Conservation (phyloP, 176 grass and related monocot species). For the Aegilops umbellulata region DNA sequence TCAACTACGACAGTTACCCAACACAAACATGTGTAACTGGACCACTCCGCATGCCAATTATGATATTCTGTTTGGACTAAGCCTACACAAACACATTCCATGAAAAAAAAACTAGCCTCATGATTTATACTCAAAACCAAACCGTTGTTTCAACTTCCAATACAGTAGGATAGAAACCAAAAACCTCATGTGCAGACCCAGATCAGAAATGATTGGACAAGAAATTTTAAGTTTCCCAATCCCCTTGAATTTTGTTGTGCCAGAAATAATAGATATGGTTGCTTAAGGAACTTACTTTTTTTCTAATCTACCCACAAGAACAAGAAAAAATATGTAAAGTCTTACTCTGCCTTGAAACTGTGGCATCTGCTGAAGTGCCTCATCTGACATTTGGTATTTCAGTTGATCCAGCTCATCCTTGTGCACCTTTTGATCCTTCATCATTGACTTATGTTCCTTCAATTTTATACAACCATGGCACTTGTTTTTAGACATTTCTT, state of each 20-base stretch:
- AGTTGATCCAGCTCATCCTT: slow-evolving; percentile 74
- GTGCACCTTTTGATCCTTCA: slow-evolving; percentile 73
- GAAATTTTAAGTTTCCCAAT: not conserved
- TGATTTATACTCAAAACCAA: slow-evolving; percentile 11
- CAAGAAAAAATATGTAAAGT: slow-evolving; percentile 3
- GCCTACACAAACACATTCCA: not conserved
- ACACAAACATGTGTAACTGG: not conserved
- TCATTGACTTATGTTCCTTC: slow-evolving; percentile 74
- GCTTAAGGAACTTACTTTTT: not conserved
- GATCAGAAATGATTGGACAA: slow-evolving; percentile 13
- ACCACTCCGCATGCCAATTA: not conserved
- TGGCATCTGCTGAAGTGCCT: slow-evolving; percentile 96
- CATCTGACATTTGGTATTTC: slow-evolving; percentile 93
- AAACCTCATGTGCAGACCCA: not conserved
- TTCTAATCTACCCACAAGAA: not conserved
- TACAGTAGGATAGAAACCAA: not conserved
- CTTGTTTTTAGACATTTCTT: slow-evolving; percentile 80
- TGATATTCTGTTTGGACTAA: not conserved
- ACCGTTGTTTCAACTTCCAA: not conserved
- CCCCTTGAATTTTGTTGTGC: not conserved
- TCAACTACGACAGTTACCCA: not conserved
- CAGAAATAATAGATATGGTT: not conserved
- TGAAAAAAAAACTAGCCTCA: not conserved
- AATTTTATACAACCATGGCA: slow-evolving; percentile 98
- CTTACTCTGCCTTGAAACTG: slow-evolving; percentile 99